phyloP scores from a whole-genome alignment of 2,329 filamentous ascomycete genomes.

The Emmonsiellopsis sp. region DNA sequence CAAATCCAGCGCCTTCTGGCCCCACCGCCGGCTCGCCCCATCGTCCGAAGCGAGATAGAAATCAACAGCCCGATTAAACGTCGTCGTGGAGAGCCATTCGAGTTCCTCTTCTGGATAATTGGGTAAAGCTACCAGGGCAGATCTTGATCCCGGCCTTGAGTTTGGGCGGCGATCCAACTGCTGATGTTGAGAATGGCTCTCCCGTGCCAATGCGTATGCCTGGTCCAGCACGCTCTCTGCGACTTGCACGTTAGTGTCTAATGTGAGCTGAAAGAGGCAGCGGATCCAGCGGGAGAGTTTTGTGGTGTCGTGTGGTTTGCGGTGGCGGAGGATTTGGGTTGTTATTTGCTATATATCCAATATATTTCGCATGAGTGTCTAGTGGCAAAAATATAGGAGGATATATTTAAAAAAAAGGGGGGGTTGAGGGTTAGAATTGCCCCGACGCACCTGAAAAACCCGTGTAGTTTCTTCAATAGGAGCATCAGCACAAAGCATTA shows the following conservation, averaged over 20 bases:
- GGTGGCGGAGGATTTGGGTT: constrained; percentile 49
- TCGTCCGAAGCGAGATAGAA: constrained; percentile 31
- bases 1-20: constrained; percentile 25
- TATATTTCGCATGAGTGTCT: constrained; percentile 35
- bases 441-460: constrained; percentile 30
- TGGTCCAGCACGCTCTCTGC: constrained; percentile 28
- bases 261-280: constrained; percentile 61
- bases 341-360: constrained; percentile 51
- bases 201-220: constrained; percentile 18
- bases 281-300: constrained; percentile 69
- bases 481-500: constrained; percentile 46
- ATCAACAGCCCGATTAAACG: constrained; percentile 50
- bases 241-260: constrained; percentile 34
- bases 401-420: constrained; percentile 1
- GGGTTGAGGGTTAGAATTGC: not conserved
- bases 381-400: constrained; percentile 13
- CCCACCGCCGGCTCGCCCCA: constrained; percentile 26
- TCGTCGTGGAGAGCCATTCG: constrained; percentile 46
- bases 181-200: constrained; percentile 7
- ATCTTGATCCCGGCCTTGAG: constrained; percentile 26
- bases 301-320: constrained; percentile 44
- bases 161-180: constrained; percentile 13
- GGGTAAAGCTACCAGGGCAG: constrained; percentile 1
- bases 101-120: constrained; percentile 46
- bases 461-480: constrained; percentile 23